phyloP scores from a whole-genome alignment of 768 basidiomycete species.

The Termitomyces bulborhizus region DNA sequence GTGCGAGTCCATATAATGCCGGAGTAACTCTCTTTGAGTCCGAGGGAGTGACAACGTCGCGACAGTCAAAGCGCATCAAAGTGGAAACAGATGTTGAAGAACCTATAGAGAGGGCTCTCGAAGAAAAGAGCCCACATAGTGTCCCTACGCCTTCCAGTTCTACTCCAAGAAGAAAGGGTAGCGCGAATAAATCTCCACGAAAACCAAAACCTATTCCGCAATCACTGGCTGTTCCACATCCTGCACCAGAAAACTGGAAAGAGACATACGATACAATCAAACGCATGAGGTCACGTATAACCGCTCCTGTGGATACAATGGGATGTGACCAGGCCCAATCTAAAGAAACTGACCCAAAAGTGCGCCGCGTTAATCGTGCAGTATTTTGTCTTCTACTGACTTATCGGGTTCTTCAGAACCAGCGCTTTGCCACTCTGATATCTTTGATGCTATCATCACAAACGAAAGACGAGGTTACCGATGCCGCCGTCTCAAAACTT shows the following conservation, averaged over 20 bases:
- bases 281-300: constrained; percentile 63
- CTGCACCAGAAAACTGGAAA: constrained; percentile 60
- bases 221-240: constrained; percentile 53
- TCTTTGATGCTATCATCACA: constrained; percentile 95
- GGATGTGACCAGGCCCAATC: constrained; percentile 71
- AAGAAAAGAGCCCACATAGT: neutral
- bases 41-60: constrained; percentile 16
- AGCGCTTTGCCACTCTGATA: constrained; percentile 79
- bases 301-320: constrained; percentile 92
- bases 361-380: constrained; percentile 20
- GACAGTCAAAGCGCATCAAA: constrained; percentile 26
- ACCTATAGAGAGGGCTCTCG: neutral
- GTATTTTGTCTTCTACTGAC: neutral
- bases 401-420: constrained; percentile 42
- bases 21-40: constrained; percentile 36
- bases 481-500: constrained; percentile 71
- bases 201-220: constrained; percentile 55
- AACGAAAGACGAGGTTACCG: constrained; percentile 88
- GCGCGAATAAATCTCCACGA: constrained; percentile 27
- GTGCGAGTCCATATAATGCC: constrained; percentile 36
- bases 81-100: constrained; percentile 12
- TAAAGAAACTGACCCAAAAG: constrained; percentile 62
- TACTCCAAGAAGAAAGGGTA: constrained; percentile 15
- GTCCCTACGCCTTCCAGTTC: constrained; percentile 4
- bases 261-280: constrained; percentile 69